Percentiles rank a stretch among this genome's conserved stretches.
These are phyloP conservation scores for Chlamydomonas asymmetrica DNA, from an alignment of 139 green algal genomes.

Conservation along the genomic window DNA sequence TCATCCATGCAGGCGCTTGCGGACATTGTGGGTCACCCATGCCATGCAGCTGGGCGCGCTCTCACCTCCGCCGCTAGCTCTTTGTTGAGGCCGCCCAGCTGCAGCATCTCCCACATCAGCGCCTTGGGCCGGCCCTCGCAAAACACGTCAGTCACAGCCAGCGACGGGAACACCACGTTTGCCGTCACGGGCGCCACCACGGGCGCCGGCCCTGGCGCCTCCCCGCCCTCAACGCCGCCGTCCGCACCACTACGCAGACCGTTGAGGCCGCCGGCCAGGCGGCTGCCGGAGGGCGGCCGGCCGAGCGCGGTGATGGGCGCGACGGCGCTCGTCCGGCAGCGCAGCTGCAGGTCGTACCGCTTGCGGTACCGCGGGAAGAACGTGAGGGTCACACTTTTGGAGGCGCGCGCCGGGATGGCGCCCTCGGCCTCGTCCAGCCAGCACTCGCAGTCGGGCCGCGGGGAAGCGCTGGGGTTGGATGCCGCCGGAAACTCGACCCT, in stretches of 20 bases:
- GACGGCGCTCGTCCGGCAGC: conserved; percentile 31
- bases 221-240: neutral
- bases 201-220: neutral
- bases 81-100: conserved; percentile 46
- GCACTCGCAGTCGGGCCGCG: no score
- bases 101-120: conserved; percentile 55
- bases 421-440: conserved; percentile 58
- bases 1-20: neutral
- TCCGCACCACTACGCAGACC: no score
- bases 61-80: conserved; percentile 48
- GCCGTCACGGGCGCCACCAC: conserved; percentile 29
- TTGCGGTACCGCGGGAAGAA: conserved; percentile 56
- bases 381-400: conserved; percentile 48
- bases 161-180: conserved; percentile 38
- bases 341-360: conserved; percentile 53
- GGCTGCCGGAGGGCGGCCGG: conserved; percentile 17
- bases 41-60: neutral
- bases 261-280: neutral
- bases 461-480: no score
- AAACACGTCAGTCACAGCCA: conserved; percentile 52
- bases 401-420: conserved; percentile 33
- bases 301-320: conserved; percentile 2
- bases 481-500: no score
- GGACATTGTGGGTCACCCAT: neutral
- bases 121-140: conserved; percentile 39